phyloP scores from a whole-genome alignment of 768 basidiomycete species.

The Russula earlei region DNA sequence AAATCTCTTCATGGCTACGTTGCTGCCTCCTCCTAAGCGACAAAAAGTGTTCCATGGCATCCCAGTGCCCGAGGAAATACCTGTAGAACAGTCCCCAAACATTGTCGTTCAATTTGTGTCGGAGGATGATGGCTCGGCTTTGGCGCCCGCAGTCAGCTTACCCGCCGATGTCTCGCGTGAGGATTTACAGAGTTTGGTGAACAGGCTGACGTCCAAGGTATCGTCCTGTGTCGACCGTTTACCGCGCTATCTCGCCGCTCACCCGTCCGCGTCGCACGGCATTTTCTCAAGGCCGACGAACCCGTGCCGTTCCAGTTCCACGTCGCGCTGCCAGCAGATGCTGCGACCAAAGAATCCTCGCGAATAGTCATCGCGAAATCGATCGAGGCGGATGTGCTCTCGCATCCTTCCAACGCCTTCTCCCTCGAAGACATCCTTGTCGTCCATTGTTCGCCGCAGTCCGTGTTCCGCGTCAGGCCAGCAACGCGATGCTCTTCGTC shows the following conservation, averaged over 20 bases:
- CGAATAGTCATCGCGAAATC: slow-evolving; percentile 80
- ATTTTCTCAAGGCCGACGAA: slow-evolving; percentile 57
- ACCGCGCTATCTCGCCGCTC: background rate
- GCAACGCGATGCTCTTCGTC: slow-evolving; percentile 93
- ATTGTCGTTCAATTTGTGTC: slow-evolving; percentile 90
- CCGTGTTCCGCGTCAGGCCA: slow-evolving; percentile 88
- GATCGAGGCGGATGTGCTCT: slow-evolving; percentile 71
- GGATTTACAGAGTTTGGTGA: slow-evolving; percentile 80
- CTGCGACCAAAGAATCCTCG: slow-evolving; percentile 41
- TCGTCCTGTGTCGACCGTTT: slow-evolving; percentile 20
- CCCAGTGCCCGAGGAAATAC: slow-evolving; percentile 50
- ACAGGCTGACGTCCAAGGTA: slow-evolving; percentile 73
- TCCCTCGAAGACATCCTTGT: slow-evolving; percentile 82
- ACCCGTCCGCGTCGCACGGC: slow-evolving; percentile 13
- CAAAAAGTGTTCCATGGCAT: slow-evolving; percentile 74
- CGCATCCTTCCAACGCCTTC: slow-evolving; percentile 60
- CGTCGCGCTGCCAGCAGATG: slow-evolving; percentile 57
- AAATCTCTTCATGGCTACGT: slow-evolving; percentile 57
- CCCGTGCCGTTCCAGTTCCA: slow-evolving; percentile 91
- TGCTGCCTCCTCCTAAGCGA: slow-evolving; percentile 83
- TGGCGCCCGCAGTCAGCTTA: slow-evolving; percentile 84
- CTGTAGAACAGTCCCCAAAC: slow-evolving; percentile 42
- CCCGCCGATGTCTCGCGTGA: slow-evolving; percentile 82
- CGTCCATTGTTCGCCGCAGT: slow-evolving; percentile 88
- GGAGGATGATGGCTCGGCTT: slow-evolving; percentile 68